These are phyloP conservation scores for Artemisia argyi DNA, from an alignment of 129 eudicot species.

Conservation along the genomic window DNA sequence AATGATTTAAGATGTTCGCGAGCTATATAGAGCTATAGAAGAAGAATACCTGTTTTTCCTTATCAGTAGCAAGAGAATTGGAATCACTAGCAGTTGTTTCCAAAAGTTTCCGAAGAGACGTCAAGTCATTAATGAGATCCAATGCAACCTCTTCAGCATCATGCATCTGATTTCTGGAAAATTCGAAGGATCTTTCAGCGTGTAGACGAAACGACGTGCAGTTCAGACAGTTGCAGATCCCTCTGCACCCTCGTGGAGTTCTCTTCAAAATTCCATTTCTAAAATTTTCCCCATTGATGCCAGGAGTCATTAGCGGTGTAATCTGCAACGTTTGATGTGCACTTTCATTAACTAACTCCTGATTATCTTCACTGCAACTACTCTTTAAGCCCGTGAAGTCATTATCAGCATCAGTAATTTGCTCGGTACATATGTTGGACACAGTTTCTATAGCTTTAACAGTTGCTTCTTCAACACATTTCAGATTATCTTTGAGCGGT, in stretches of 20 bases:
- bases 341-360: constrained; percentile 20
- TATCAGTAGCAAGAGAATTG: constrained; percentile 13
- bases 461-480: constrained; percentile 19
- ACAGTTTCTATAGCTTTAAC: constrained; percentile 22
- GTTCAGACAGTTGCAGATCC: constrained; percentile 67
- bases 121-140: constrained; percentile 54
- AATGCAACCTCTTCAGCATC: constrained; percentile 75
- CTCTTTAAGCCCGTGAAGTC: constrained; percentile 12
- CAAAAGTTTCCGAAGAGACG: constrained; percentile 43
- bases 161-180: constrained; percentile 73
- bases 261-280: constrained; percentile 61
- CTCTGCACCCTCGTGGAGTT: constrained; percentile 73
- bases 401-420: constrained; percentile 8
- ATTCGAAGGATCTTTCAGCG: constrained; percentile 81
- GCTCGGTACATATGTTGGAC: constrained; percentile 21
- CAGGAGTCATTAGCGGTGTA: constrained; percentile 20
- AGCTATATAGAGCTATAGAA: neutral
- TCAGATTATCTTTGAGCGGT: constrained; percentile 7
- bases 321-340: constrained; percentile 20
- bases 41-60: constrained; percentile 28
- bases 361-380: constrained; percentile 12
- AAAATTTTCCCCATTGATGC: constrained; percentile 15
- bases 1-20: too few relatives aligned
- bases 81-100: constrained; percentile 28
- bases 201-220: constrained; percentile 75